Evolutionary conservation across 2,329 filamentous ascomycete genomes (phyloP), one percentile per base, ranked within the genome.

Genomic region (Podosphaera xanthii): DNA sequence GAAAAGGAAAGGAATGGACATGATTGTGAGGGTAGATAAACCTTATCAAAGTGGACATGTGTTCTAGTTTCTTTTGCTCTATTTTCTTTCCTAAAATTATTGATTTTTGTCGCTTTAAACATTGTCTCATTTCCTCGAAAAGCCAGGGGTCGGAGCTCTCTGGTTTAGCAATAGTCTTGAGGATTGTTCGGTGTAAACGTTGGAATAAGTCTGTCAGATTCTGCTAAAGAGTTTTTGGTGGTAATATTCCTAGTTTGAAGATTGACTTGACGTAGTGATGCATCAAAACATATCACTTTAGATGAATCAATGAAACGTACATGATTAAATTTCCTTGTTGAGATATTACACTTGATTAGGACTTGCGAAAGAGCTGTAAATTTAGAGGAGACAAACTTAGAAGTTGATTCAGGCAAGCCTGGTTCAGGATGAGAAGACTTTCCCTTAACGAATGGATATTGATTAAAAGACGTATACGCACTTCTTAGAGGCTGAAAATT

Each of bases 401-500:
- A 7, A 44, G 10, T 44, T 44, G 40, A 3, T 12, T 8, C n/a
- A 8, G 5, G 40, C 10, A 44, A 44, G n/a, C 10, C 10, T 12
- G 40, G n/a, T 3, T 2, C 10, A 4, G n/a, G 5, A 12, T 44
- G 10, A 12, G 40, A 12, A 14, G 40, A 3, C 40, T 44, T 44
- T 44, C 5, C 34, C 6, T 38, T 55, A 7, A 35, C 2, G 56
- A 69, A 69, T 0, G 68, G 68, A 61, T 69, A 67, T 35, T 63
- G 62, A 48, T 66, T 62, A 10, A 69, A 60, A n/a, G 62, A 55
- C 2, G 62, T 62, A 61, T 69, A 68, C 12, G 60, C 62, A 57
- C 68, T 69, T 61, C 63, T 65, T 33, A 64, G 66, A 12, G 67
- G 66, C 54, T 67, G 62, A 53, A 69, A 69, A 56, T 65, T 60